Conservation (phyloP, 1,284 basidiomycete species). For the Cutaneotrichosporon cyanovorans region DNA sequence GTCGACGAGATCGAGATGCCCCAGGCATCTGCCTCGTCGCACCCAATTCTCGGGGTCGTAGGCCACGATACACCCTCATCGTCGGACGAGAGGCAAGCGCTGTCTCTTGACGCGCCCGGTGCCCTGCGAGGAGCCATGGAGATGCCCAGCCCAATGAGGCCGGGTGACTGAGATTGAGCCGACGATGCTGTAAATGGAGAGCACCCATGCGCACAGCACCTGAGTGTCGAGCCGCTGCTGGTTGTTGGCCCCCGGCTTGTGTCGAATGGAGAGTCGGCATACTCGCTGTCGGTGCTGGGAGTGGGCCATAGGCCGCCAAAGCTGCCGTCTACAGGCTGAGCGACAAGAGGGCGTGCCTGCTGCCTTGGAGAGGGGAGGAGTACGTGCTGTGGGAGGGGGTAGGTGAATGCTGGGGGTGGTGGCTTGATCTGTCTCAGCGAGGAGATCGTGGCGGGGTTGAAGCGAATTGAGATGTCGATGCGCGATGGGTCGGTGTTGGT, state of each 20-base stretch:
- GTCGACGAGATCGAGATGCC: no score
- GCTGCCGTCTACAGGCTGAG: not conserved
- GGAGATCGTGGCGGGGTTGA: conserved; percentile 20
- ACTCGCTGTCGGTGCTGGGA: not conserved
- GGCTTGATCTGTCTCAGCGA: conserved; percentile 2
- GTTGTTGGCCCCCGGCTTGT: not conserved
- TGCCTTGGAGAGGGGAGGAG: no score
- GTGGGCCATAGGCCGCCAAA: not conserved
- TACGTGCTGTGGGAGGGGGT: conserved; percentile 8
- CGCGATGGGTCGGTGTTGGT: conserved; percentile 26
- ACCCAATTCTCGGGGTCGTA: conserved; percentile 4
- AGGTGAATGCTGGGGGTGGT: conserved; percentile 10
- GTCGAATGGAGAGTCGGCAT: not conserved
- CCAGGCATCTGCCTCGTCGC: no score
- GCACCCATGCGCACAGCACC: conserved; percentile 9
- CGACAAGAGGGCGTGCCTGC: no score
- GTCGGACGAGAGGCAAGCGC: conserved; percentile 6
- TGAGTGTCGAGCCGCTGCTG: not conserved
- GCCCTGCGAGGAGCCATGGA: conserved; percentile 9
- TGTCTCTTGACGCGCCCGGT: conserved; percentile 4
- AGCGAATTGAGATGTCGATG: conserved; percentile 37
- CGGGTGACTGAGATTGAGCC: no score
- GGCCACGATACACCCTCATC: conserved; percentile 14
- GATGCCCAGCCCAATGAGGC: conserved; percentile 17
- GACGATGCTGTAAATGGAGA: no score